Evolutionary conservation across 1,284 basidiomycete genomes (phyloP).

Genomic region (Violaceomyces palustris): DNA sequence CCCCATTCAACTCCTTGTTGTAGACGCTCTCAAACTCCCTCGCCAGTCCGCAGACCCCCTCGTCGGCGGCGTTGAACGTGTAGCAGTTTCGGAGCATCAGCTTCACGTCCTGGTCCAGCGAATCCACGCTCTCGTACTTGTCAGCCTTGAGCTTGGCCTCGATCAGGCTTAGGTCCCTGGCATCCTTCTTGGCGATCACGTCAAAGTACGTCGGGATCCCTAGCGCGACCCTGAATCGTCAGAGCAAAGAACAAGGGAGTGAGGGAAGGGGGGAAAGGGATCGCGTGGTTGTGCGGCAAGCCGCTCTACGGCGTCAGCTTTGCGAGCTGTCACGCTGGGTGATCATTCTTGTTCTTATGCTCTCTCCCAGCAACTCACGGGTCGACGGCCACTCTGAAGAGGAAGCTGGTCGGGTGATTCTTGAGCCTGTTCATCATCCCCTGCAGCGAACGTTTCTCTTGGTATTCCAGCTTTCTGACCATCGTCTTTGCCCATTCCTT

Average conservation of each 20-base stretch:
- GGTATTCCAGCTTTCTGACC: slow-evolving; percentile 69
- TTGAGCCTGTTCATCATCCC: slow-evolving; percentile 63
- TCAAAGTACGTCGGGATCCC: slow-evolving; percentile 78
- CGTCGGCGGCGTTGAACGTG: slow-evolving; percentile 74
- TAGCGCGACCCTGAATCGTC: slow-evolving; percentile 56
- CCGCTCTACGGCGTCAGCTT: too few relatives aligned
- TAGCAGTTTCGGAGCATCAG: slow-evolving; percentile 81
- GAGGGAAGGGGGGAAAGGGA: slow-evolving; percentile 11
- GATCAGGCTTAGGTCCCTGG: slow-evolving; percentile 80
- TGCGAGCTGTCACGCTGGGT: too few relatives aligned
- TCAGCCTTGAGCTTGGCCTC: slow-evolving; percentile 73
- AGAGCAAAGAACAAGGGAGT: not conserved
- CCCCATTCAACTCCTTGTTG: slow-evolving; percentile 28
- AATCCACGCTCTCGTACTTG: slow-evolving; percentile 71
- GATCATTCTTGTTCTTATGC: too few relatives aligned
- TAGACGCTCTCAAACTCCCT: slow-evolving; percentile 52
- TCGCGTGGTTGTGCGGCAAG: too few relatives aligned
- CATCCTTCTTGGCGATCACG: slow-evolving; percentile 74
- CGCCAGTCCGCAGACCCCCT: slow-evolving; percentile 63
- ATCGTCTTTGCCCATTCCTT: slow-evolving; percentile 76
- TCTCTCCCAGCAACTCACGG: too few relatives aligned
- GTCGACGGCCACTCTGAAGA: slow-evolving; percentile 65
- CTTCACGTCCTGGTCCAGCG: slow-evolving; percentile 73
- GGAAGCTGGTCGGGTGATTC: slow-evolving; percentile 17
- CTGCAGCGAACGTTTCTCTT: slow-evolving; percentile 75